Evolutionary conservation across 202 grass and related monocot genomes (phyloP).

Genomic region (Panicum virgatum): DNA sequence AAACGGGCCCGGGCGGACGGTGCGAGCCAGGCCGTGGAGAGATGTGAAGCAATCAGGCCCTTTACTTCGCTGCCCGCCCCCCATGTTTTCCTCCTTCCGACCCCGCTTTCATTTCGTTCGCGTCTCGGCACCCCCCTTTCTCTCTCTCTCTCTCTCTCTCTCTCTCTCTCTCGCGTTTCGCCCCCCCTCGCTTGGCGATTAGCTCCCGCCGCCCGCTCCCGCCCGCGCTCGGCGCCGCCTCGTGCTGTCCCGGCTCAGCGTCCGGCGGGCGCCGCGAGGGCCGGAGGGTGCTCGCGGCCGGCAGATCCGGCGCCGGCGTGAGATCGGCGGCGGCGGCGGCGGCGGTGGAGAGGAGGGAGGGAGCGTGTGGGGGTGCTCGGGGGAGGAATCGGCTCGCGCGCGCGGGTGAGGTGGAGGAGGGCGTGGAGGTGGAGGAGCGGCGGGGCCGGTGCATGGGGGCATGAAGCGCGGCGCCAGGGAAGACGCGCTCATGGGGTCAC

Average conservation of each 20-base stretch:
- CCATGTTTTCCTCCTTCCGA: not conserved
- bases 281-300: not conserved
- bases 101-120: not conserved
- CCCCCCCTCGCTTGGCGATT: not conserved
- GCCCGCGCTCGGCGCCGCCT: constrained; percentile 6
- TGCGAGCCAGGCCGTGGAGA: too few relatives aligned
- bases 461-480: constrained; percentile 70
- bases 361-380: not conserved
- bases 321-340: constrained; percentile 42
- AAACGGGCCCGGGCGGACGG: too few relatives aligned
- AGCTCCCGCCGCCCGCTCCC: constrained; percentile 35
- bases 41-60: too few relatives aligned
- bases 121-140: not conserved
- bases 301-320: constrained; percentile 38
- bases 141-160: too few relatives aligned
- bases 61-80: constrained; percentile 32
- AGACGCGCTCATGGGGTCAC: constrained; percentile 67
- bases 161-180: not conserved
- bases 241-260: not conserved
- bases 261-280: not conserved
- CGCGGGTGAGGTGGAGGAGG: not conserved
- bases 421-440: not conserved
- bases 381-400: too few relatives aligned
- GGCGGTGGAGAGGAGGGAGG: not conserved
- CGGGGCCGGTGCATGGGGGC: constrained; percentile 28